Evolutionary conservation across 768 basidiomycete genomes (phyloP).

Genomic region (Leccinellum luteum): DNA sequence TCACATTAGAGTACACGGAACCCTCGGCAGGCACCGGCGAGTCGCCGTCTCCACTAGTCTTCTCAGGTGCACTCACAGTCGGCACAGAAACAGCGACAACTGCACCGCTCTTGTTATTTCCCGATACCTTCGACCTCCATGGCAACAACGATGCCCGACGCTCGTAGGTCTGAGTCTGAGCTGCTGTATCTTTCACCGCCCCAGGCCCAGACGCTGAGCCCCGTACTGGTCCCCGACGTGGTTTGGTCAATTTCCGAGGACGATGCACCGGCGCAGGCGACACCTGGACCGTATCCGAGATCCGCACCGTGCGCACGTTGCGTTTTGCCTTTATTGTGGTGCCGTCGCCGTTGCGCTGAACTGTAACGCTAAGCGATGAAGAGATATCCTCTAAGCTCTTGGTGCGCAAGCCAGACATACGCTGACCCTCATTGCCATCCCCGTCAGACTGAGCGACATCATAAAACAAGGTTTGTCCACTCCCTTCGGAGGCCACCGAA

Average conservation of each 20-base stretch:
- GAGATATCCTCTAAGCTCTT: slow-evolving; percentile 25
- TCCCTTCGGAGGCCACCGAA: slow-evolving; percentile 22
- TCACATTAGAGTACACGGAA: background rate
- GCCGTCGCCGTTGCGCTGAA: background rate
- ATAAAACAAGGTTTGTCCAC: slow-evolving; percentile 28
- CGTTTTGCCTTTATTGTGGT: slow-evolving; percentile 2
- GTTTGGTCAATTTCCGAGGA: slow-evolving; percentile 25
- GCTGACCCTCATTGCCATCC: background rate
- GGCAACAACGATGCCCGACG: slow-evolving; percentile 20
- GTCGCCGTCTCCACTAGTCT: background rate
- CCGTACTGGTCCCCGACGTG: slow-evolving; percentile 2
- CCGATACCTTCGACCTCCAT: slow-evolving; percentile 19
- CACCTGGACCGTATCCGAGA: slow-evolving; percentile 25
- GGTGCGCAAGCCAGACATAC: slow-evolving; percentile 9
- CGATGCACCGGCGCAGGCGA: slow-evolving; percentile 11
- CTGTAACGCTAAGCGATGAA: slow-evolving; percentile 16
- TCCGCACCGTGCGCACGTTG: slow-evolving; percentile 25
- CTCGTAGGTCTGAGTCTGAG: background rate
- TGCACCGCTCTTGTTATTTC: background rate
- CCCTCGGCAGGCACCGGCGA: background rate
- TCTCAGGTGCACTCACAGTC: background rate
- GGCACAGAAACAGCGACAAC: background rate
- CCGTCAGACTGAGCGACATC: slow-evolving; percentile 16
- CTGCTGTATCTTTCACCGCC: background rate
- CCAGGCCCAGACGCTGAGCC: background rate